Percentiles rank a stretch among this genome's conserved stretches.
phyloP scores from a whole-genome alignment of 2,329 filamentous ascomycete genomes.

The Alternaria angustiovoidea region DNA sequence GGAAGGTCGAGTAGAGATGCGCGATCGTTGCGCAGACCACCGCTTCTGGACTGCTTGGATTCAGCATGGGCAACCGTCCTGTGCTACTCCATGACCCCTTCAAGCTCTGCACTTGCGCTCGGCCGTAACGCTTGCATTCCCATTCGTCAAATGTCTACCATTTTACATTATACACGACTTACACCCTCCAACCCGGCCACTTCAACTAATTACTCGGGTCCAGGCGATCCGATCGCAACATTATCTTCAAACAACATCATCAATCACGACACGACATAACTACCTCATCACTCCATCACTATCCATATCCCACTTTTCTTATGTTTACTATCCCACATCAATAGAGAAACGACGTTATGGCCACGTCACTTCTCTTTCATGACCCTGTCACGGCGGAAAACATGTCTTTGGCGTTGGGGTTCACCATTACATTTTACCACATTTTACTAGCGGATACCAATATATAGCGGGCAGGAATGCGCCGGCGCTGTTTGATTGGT shows the following conservation, averaged over 20 bases:
- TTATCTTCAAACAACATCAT: constrained; percentile 25
- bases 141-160: constrained; percentile 12
- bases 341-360: constrained; percentile 18
- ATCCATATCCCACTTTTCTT: constrained; percentile 34
- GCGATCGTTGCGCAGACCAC: constrained; percentile 27
- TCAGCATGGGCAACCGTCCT: constrained; percentile 33
- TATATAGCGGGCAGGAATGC: background rate
- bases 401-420: constrained; percentile 14
- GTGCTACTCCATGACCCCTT: constrained; percentile 29
- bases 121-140: constrained; percentile 27
- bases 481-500: constrained; percentile 24
- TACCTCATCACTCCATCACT: constrained; percentile 8
- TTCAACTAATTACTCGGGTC: constrained; percentile 41
- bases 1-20: constrained; percentile 67
- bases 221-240: constrained; percentile 47
- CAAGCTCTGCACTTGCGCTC: constrained; percentile 31
- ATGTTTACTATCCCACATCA: constrained; percentile 29
- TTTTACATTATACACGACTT: constrained; percentile 12
- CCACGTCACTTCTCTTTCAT: constrained; percentile 18
- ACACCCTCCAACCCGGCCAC: constrained; percentile 16
- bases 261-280: constrained; percentile 14
- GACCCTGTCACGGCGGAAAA: constrained; percentile 18
- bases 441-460: constrained; percentile 17
- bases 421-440: constrained; percentile 9
- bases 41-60: constrained; percentile 17